Evolutionary conservation across 257 asterid genomes (phyloP).

Genomic region (Dorcoceras hygrometricum): DNA sequence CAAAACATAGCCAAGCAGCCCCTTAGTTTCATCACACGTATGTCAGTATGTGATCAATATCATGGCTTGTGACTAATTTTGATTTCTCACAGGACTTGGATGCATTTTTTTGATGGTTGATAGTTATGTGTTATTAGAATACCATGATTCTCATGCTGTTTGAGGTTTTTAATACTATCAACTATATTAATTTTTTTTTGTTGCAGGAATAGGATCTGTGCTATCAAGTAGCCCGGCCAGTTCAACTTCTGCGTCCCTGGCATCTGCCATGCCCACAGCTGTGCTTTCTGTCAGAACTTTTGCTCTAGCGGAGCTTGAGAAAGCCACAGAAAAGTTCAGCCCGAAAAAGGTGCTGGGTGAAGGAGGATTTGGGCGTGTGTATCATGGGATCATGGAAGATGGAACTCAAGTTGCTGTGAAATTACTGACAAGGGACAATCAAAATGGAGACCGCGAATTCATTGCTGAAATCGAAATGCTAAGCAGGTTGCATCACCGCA

Average conservation of each 20-base stretch:
- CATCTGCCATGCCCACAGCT: slow-evolving; percentile 77
- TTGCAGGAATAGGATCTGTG: slow-evolving; percentile 70
- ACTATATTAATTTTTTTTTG: slow-evolving; percentile 9
- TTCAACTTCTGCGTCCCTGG: slow-evolving; percentile 74
- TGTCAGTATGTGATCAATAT: not conserved
- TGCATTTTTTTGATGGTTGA: slow-evolving; percentile 13
- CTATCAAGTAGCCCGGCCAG: slow-evolving; percentile 82
- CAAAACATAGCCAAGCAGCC: not conserved
- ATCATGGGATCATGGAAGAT: slow-evolving; percentile 79
- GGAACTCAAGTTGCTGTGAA: slow-evolving; percentile 83
- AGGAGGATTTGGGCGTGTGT: slow-evolving; percentile 99
- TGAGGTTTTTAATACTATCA: not conserved
- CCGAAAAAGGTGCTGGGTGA: slow-evolving; percentile 72
- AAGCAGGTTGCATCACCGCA: slow-evolving; percentile 96
- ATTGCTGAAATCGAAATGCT: slow-evolving; percentile 98
- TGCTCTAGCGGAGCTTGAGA: slow-evolving; percentile 78
- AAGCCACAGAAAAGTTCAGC: slow-evolving; percentile 90
- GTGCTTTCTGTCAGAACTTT: slow-evolving; percentile 85
- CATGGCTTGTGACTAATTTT: not conserved
- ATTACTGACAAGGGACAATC: slow-evolving; percentile 69
- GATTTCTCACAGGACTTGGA: slow-evolving; percentile 10
- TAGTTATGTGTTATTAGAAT: slow-evolving; percentile 20
- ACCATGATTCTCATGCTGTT: slow-evolving; percentile 7
- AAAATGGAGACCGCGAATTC: slow-evolving; percentile 93
- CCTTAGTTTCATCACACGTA: not conserved